A percentile compares a stretch with the other conserved stretches of the same genome.
These are phyloP conservation scores for Sporobolomyces roseus DNA, from an alignment of 768 basidiomycete genomes.

Conservation along the genomic window DNA sequence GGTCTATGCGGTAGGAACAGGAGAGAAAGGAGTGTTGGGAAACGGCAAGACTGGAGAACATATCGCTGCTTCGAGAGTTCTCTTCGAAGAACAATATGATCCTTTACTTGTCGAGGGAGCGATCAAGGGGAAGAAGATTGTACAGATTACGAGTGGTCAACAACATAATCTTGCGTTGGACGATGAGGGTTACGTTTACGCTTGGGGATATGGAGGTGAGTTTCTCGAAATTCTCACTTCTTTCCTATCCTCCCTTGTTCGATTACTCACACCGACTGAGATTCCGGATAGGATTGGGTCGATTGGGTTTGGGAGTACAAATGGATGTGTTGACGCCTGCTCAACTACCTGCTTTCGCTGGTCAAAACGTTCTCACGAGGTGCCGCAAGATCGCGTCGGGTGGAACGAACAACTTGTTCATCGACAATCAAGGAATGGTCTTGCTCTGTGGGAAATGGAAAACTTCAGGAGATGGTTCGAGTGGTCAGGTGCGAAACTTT, in stretches of 20 bases:
- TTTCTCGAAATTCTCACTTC: no score
- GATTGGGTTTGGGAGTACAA: slow-evolving; percentile 82
- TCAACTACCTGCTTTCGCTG: slow-evolving; percentile 76
- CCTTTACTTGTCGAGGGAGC: slow-evolving; percentile 67
- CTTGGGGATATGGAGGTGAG: slow-evolving; percentile 87
- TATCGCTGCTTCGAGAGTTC: slow-evolving; percentile 25
- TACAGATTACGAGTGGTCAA: slow-evolving; percentile 76
- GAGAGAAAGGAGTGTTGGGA: slow-evolving; percentile 86
- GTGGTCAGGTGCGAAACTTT: slow-evolving; percentile 26
- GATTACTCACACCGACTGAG: no score
- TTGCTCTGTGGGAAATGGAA: slow-evolving; percentile 67
- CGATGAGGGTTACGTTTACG: slow-evolving; percentile 64
- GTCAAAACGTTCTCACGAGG: slow-evolving; percentile 62
- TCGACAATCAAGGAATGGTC: slow-evolving; percentile 73
- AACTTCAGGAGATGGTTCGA: slow-evolving; percentile 79
- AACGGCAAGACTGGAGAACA: slow-evolving; percentile 59
- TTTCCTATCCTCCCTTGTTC: no score
- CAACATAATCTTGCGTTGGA: slow-evolving; percentile 84
- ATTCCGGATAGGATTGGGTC: no score
- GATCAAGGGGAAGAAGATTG: slow-evolving; percentile 70
- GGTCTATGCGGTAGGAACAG: slow-evolving; percentile 88
- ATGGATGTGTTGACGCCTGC: slow-evolving; percentile 75
- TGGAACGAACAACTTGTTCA: slow-evolving; percentile 73
- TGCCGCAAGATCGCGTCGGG: slow-evolving; percentile 69
- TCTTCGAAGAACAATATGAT: slow-evolving; percentile 29